phyloP scores from a whole-genome alignment of 208 protist species.

The Trypanosoma platydactyli region DNA sequence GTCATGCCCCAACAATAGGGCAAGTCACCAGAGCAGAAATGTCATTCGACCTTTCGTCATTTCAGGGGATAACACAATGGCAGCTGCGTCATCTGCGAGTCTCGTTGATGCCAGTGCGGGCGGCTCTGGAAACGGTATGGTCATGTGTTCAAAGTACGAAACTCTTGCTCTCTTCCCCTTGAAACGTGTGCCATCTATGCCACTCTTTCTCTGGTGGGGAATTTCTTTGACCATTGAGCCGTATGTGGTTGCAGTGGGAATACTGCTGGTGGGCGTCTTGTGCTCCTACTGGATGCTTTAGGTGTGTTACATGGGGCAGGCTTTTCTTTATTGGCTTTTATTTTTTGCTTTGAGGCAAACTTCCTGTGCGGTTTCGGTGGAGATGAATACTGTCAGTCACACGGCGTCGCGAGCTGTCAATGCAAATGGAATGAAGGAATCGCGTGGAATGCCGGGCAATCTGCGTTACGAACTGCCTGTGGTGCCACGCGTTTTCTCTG shows the following conservation, averaged over 20 bases:
- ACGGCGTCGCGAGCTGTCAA: too few relatives aligned
- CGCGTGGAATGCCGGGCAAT: too few relatives aligned
- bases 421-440: too few relatives aligned
- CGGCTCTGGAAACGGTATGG: neutral
- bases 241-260: neutral
- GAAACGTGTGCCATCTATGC: neutral
- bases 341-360: neutral
- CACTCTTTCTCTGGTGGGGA: neutral
- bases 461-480: too few relatives aligned
- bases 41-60: too few relatives aligned
- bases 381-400: too few relatives aligned
- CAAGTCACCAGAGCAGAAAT: neutral
- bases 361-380: too few relatives aligned
- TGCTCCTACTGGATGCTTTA: slow-evolving; percentile 5
- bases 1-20: neutral
- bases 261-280: slow-evolving; percentile 9
- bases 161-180: slow-evolving; percentile 21
- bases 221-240: neutral
- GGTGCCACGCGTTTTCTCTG: too few relatives aligned
- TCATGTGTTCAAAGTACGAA: slow-evolving; percentile 14
- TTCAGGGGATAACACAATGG: neutral
- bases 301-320: neutral
- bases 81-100: neutral
- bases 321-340: neutral
- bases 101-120: neutral